Conservation (phyloP, 768 basidiomycete species). For the Cubamyces sp. region DNA sequence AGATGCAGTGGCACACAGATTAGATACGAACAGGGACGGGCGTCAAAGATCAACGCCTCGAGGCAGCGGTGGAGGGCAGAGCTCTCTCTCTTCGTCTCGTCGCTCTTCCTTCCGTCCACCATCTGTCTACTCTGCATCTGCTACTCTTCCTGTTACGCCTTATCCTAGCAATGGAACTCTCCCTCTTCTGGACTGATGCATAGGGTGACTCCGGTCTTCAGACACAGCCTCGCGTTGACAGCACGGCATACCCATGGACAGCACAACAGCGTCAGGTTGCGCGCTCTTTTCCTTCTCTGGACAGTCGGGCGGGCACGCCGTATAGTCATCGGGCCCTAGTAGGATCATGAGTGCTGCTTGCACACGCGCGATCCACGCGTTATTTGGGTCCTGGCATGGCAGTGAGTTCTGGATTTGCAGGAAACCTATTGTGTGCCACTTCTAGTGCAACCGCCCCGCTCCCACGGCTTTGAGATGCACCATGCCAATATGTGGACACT, state of each 20-base stretch:
- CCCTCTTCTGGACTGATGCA: conserved; percentile 11
- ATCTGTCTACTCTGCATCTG: conserved; percentile 13
- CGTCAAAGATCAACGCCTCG: conserved; percentile 18
- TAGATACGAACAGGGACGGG: background rate
- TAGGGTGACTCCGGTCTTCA: conserved; percentile 3
- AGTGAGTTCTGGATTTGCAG: conserved; percentile 10
- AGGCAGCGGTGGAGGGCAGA: conserved; percentile 17
- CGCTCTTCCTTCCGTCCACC: conserved; percentile 7
- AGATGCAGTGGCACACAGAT: background rate
- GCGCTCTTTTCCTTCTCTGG: background rate
- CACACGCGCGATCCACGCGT: background rate
- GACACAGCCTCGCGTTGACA: conserved; percentile 4
- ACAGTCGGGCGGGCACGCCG: background rate
- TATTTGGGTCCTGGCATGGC: background rate
- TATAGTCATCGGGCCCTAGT: background rate
- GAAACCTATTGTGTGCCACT: conserved; percentile 14
- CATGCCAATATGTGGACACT: background rate
- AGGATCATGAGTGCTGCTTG: background rate
- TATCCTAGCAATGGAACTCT: conserved; percentile 12
- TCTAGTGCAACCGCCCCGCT: background rate
- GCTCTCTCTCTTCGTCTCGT: conserved; percentile 19
- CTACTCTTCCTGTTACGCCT: conserved; percentile 6
- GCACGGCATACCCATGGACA: conserved; percentile 3
- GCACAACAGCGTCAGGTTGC: background rate
- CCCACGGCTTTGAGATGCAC: background rate